Percentiles rank a stretch among this genome's conserved stretches.
phyloP scores from a whole-genome alignment of 2,329 filamentous ascomycete genomes.

The Cryoendolithus antarcticus region DNA sequence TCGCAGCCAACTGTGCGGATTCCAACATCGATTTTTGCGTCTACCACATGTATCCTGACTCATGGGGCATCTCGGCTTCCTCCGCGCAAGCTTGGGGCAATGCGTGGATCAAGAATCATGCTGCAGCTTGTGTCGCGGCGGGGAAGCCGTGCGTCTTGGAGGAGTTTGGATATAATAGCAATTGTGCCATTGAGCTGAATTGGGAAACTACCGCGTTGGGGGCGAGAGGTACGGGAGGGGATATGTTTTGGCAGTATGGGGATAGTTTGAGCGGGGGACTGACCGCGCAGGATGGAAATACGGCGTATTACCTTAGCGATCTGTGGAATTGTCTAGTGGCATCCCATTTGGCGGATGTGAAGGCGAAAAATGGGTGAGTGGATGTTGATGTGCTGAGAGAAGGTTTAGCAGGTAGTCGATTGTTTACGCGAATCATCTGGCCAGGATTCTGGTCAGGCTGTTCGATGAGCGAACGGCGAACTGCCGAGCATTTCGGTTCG shows the following conservation, averaged over 20 bases:
- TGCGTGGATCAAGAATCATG: slow-evolving; percentile 13
- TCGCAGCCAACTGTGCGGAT: slow-evolving; percentile 10
- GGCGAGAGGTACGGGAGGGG: slow-evolving; percentile 7
- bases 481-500: no score
- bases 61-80: slow-evolving; percentile 6
- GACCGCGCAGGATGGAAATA: slow-evolving; percentile 11
- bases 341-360: slow-evolving; percentile 8
- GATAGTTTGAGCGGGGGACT: slow-evolving; percentile 10
- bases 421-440: no score
- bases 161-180: slow-evolving; percentile 11
- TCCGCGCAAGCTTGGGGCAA: slow-evolving; percentile 11
- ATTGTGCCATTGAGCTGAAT: slow-evolving; percentile 7
- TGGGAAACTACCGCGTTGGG: slow-evolving; percentile 12
- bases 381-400: no score
- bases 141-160: slow-evolving; percentile 14
- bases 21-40: slow-evolving; percentile 12
- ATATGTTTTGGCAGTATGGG: slow-evolving; percentile 17
- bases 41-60: slow-evolving; percentile 14
- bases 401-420: no score
- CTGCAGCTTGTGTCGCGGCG: slow-evolving; percentile 7
- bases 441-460: no score
- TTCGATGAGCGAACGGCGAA: no score
- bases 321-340: slow-evolving; percentile 8
- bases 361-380: not conserved
- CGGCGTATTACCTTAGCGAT: slow-evolving; percentile 9